Base-by-base conservation (phyloP, 805 yeast species). In the Nakazawaea ambrosiae region DNA sequence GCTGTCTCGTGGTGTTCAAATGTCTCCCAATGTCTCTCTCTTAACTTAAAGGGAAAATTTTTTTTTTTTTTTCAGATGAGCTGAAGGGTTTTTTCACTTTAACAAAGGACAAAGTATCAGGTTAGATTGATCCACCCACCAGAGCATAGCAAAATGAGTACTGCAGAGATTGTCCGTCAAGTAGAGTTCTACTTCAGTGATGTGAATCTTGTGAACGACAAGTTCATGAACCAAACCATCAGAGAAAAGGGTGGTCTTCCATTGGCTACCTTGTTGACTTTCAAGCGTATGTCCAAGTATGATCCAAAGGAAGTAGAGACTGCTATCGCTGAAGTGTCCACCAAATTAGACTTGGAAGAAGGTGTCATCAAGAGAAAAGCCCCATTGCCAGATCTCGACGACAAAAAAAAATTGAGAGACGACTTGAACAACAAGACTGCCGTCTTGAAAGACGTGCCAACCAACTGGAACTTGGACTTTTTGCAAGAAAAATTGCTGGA, bases 181-280 rank as follows among this genome's bases (percentile, higher is more conserved):
- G 90, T 85, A 27, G 95, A 86, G 55, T 86, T 86, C 61, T 86
- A 86, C 61, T 86, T 86, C 60, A 77, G 88, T 31, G 94, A 86
- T 61, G 70, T 76, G 49, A 86, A 86, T 59, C 71, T 85, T 49
- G 94, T 89, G 49, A 75, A 75, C 48, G 95, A 86, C 62, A 80
- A 78, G 60, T 86, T 85, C 49, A 38, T 38, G 65, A 59, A 61
- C 31, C 64, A 64, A 40, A 64, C 63, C 48, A 66, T 65, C 49
- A 62, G 68, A 39, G 20, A 30, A 10, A 14, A 35, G 5, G 42
- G 42, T 18, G 38, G 46, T 24, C 61, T 62, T 8, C 61, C 55
- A 37, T 27, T 50, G 24, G 41, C 41, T 12, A 53, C 56, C 16
- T 31, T 39, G 34, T 15, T 39, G 36, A 39, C 39, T 10, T 39